phyloP scores from a whole-genome alignment of 192 early-diverging fungal genomes.

The Backusella morwellensis region DNA sequence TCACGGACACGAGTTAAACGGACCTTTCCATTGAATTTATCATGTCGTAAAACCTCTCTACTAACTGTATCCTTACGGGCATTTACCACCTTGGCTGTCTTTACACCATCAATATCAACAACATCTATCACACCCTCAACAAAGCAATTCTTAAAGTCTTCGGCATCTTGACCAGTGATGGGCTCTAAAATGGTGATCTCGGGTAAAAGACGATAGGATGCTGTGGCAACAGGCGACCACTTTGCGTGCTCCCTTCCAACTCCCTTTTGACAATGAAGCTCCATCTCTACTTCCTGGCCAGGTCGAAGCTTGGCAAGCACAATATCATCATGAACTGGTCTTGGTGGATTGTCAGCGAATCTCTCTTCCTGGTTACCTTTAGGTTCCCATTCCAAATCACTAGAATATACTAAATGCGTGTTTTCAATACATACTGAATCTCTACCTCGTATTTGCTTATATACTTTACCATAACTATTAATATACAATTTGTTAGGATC shows the following conservation, averaged over 20 bases:
- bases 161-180: conserved; percentile 80
- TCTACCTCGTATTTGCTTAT: not conserved
- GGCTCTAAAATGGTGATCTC: conserved; percentile 83
- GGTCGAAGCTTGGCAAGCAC: conserved; percentile 91
- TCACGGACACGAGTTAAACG: conserved; percentile 87
- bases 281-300: conserved; percentile 81
- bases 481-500: conserved; percentile 74
- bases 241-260: conserved; percentile 96
- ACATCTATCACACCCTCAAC: conserved; percentile 83
- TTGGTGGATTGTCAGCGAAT: conserved; percentile 66
- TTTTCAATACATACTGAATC: not conserved
- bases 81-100: conserved; percentile 80
- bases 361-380: conserved; percentile 82
- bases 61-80: conserved; percentile 94
- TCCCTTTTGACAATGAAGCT: conserved; percentile 90
- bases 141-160: conserved; percentile 86
- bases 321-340: conserved; percentile 89
- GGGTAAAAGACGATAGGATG: conserved; percentile 92
- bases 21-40: conserved; percentile 90
- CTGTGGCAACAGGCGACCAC: conserved; percentile 95
- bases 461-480: conserved; percentile 59
- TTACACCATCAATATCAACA: conserved; percentile 60
- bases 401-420: conserved; percentile 60
- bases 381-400: conserved; percentile 81
- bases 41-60: conserved; percentile 89